Evolutionary conservation across 768 basidiomycete species (phyloP), one percentile per base, ranked within the genome.

Genomic region (Amanita molliuscula): DNA sequence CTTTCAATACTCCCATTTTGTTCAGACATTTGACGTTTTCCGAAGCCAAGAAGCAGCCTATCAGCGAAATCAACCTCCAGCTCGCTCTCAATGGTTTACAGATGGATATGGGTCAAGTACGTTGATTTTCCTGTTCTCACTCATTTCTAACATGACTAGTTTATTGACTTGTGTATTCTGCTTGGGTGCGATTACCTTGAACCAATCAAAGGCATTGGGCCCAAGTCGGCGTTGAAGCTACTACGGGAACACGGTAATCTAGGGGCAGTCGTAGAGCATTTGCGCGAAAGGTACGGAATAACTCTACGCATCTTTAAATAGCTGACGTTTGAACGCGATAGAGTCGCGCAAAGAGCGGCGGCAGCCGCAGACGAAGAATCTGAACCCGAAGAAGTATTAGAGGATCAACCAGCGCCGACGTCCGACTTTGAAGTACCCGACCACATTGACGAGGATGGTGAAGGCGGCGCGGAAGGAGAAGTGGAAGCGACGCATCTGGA

Each of bases 121-220:
- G 55, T 41, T 16, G 48, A 8, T 18, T 21, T 41, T 29, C 41
- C 13, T 13, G 23, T 38, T 21, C 36, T 31, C 10, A 45, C 46
- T 11, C 37, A 45, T 13, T 50, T n/a, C n/a, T 6, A 20, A 16
- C n/a, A 42, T 21, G 28, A 33, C 3, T 58, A 97, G 90, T 99
- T 99, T 61, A 87, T 92, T 58, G 96, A 99, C 57, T 74, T 99
- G 3, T 99, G 95, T 61, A 87, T 99, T 55, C 76, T 99, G 7
- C 81, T 98, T 34, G 96, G 96, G 4, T 99, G 96, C 53, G 96
- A 99, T 62, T 99, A 99, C 67, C 82, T 99, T 51, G 96, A 99
- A 63, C 96, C 96, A n/a, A 92, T 96, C 62, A 94, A 83, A 65
- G 96, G 96, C 2, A 71, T 99, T 37, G 96, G 96, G 23, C 94